These are phyloP conservation scores for Cryptococcus sp. DNA, from an alignment of 1,284 basidiomycete species.

Conservation along the genomic window DNA sequence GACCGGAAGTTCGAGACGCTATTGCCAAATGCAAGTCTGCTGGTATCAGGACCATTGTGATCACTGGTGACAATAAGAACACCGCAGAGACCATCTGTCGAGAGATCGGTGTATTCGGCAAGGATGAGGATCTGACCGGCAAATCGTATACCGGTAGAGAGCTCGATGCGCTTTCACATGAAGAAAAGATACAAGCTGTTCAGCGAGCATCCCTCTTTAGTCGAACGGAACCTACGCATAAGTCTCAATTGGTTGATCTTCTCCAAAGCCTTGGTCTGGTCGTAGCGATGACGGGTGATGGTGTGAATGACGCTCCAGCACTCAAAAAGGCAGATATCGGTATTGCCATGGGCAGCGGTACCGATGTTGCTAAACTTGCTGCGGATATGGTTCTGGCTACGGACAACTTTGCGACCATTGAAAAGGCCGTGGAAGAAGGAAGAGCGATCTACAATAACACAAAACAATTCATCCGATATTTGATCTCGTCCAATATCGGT, in stretches of 20 bases:
- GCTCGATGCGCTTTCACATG: constrained; percentile 71
- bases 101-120: constrained; percentile 87
- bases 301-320: constrained; percentile 95
- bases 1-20: constrained; percentile 83
- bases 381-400: constrained; percentile 89
- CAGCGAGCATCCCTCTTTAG: constrained; percentile 83
- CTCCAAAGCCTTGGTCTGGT: constrained; percentile 88
- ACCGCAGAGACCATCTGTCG: constrained; percentile 97
- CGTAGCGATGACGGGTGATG: constrained; percentile 97
- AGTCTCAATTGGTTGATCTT: constrained; percentile 89
- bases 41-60: constrained; percentile 93
- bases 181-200: constrained; percentile 79
- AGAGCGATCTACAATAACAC: constrained; percentile 98
- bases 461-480: constrained; percentile 71
- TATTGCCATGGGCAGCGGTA: constrained; percentile 98
- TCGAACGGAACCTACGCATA: constrained; percentile 92
- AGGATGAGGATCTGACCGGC: constrained; percentile 73
- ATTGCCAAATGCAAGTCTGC: constrained; percentile 87
- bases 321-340: constrained; percentile 97
- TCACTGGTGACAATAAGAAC: constrained; percentile 97
- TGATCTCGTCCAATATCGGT: constrained; percentile 92
- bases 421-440: constrained; percentile 93
- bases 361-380: constrained; percentile 96
- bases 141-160: constrained; percentile 95
- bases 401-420: constrained; percentile 72